Conservation (phyloP, 1,284 basidiomycete genomes). For the Cutaneotrichosporon cutaneum region DNA sequence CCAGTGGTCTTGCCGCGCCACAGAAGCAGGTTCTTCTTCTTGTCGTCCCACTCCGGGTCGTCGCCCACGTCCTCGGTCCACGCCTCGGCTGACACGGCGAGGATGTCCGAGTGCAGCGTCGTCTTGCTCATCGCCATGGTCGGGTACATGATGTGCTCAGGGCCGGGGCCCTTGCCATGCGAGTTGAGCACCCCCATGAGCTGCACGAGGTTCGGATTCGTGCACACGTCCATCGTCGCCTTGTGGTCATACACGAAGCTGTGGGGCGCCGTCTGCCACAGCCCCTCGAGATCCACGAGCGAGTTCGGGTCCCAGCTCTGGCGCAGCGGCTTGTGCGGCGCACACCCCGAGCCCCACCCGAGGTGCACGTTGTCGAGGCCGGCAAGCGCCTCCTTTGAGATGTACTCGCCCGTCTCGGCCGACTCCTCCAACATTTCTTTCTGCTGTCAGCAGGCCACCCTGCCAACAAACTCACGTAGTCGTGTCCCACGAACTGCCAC, state of each 20-base stretch:
- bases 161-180: conserved; percentile 57
- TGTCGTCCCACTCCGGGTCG: conserved; percentile 62
- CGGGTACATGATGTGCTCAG: conserved; percentile 56
- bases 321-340: conserved; percentile 44
- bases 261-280: conserved; percentile 37
- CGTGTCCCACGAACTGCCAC: conserved; percentile 50
- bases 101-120: conserved; percentile 62
- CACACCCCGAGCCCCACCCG: conserved; percentile 50
- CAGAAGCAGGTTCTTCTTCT: conserved; percentile 59
- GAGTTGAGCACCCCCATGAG: conserved; percentile 61
- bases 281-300: conserved; percentile 33
- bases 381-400: conserved; percentile 18
- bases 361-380: conserved; percentile 40
- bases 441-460: conserved; percentile 32
- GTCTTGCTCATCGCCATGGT: conserved; percentile 62
- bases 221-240: conserved; percentile 62
- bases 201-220: conserved; percentile 58
- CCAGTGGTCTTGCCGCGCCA: conserved; percentile 71
- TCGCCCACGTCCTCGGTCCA: conserved; percentile 53
- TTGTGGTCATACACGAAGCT: conserved; percentile 49
- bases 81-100: conserved; percentile 57
- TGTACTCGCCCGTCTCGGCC: conserved; percentile 45
- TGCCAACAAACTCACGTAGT: conserved; percentile 42
- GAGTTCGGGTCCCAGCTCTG: conserved; percentile 31
- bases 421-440: conserved; percentile 39